Percentiles rank a stretch among this genome's conserved stretches.
Conservation (phyloP, 2,329 filamentous ascomycete species). For the Colletotrichum gloeosporioides region DNA sequence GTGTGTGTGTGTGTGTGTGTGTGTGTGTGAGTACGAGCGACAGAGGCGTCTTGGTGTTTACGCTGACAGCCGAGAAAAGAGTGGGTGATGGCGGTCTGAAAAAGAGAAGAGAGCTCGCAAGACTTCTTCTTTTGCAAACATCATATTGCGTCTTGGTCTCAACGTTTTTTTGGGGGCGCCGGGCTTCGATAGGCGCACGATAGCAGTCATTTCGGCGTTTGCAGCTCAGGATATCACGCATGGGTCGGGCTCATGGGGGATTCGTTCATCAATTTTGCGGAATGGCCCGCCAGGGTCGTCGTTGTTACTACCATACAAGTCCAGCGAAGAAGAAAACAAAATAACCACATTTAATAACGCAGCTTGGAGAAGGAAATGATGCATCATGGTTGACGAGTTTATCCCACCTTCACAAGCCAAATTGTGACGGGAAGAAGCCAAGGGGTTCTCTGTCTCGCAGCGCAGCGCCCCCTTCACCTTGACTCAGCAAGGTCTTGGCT, state of each 20-base stretch:
- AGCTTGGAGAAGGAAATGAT: not conserved
- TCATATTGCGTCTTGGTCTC: not conserved
- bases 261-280: not conserved
- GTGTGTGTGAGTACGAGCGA: not conserved
- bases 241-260: not conserved
- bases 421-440: not conserved
- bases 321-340: not conserved
- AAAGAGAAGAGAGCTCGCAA: not conserved
- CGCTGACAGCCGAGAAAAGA: not conserved
- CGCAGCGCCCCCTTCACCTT: not conserved
- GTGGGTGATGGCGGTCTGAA: not conserved
- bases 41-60: not conserved
- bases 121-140: not conserved
- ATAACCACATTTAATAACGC: not conserved
- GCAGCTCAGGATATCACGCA: conserved; percentile 4
- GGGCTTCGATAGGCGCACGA: not conserved
- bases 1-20: not conserved
- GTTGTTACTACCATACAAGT: not conserved
- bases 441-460: not conserved
- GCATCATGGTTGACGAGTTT: not conserved
- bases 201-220: not conserved
- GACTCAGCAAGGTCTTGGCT: not conserved
- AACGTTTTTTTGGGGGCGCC: not conserved
- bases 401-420: not conserved
- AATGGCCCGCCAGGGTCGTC: not conserved